Evolutionary conservation across 2,329 filamentous ascomycete species (phyloP), one percentile per base, ranked within the genome.

Genomic region (Fusarium clavum): DNA sequence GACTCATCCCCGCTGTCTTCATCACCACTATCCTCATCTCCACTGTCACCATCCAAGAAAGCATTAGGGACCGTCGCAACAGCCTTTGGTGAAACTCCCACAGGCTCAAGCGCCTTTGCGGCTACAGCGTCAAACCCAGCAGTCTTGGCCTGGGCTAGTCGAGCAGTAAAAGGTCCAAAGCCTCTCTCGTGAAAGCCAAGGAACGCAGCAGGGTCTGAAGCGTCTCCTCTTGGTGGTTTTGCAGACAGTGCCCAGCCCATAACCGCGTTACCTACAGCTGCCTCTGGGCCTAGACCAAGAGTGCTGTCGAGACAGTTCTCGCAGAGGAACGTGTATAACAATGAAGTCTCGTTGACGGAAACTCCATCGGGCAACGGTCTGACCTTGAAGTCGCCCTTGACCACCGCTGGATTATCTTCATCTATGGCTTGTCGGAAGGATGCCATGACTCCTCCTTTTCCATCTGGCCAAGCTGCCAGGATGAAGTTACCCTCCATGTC

Each of bases 401-500:
- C 61, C 5, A 63, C 61, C 0, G 61, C 48, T 0, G 61, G 61
- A n/a, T 63, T 63, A 1, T 63, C 58, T 10, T 63, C 61, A 3
- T 63, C 58, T 4, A 63, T 63, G 1, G 61, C 61, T 3, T 63
- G 61, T 57, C 61, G 29, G 9, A 63, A 63, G 0, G 61, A 63
- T 11, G 58, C 43, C 58, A 63, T 63, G 9, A 63, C 61, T 1
- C 61, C 61, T 29, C 61, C 61, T 6, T 63, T 63, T 6, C 61
- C 58, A 2, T 63, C 61, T 0, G 61, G 61, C 61, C 61, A 63
- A 2, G 34, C 61, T 0, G 61, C 58, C 8, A 63, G 43, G 12
- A 63, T 63, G 8, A 63, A 63, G 24, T 63, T 63, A 0, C 61
- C 61, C 18, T 63, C 61, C 61, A 63, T 63, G 4, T 63, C 61